A percentile compares a stretch with the other conserved stretches of the same genome.
Conservation (phyloP, 345 rosid species). For the Eucalyptus regnans region DNA sequence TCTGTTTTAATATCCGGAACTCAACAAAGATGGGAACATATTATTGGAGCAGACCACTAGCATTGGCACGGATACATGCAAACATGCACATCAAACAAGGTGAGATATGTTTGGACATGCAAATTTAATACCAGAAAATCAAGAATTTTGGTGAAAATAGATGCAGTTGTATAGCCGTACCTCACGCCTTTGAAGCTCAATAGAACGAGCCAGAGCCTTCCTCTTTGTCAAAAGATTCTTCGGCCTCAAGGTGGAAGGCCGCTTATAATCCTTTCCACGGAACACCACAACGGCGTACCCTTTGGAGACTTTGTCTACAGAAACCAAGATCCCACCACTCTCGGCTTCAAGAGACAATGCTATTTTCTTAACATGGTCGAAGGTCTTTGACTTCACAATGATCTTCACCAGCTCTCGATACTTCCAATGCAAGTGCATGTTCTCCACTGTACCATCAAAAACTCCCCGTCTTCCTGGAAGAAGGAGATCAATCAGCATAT, state of each 20-base stretch:
- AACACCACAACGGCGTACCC: conserved; percentile 81
- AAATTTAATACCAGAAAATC: background rate
- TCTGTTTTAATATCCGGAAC: background rate
- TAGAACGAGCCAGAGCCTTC: conserved; percentile 93
- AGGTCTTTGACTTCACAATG: conserved; percentile 55
- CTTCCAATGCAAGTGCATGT: conserved; percentile 99
- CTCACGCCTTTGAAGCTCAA: conserved; percentile 91
- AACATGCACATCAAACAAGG: background rate
- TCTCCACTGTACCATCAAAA: conserved; percentile 92
- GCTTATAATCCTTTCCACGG: conserved; percentile 77
- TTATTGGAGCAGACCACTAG: background rate
- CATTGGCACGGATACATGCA: background rate
- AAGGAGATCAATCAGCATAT: background rate
- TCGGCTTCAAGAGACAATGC: conserved; percentile 95
- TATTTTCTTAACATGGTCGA: conserved; percentile 71
- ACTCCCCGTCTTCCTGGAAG: conserved; percentile 86
- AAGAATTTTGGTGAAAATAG: background rate
- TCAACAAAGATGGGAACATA: background rate
- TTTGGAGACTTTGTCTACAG: conserved; percentile 83
- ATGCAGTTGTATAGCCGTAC: conserved; percentile 14
- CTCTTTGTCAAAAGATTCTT: conserved; percentile 86
- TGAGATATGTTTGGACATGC: background rate
- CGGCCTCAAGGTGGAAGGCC: conserved; percentile 78
- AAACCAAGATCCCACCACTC: conserved; percentile 88
- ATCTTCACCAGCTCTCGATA: conserved; percentile 84